Base-by-base conservation (phyloP, 2,329 filamentous ascomycete genomes). In the Aspergillus jensenii region DNA sequence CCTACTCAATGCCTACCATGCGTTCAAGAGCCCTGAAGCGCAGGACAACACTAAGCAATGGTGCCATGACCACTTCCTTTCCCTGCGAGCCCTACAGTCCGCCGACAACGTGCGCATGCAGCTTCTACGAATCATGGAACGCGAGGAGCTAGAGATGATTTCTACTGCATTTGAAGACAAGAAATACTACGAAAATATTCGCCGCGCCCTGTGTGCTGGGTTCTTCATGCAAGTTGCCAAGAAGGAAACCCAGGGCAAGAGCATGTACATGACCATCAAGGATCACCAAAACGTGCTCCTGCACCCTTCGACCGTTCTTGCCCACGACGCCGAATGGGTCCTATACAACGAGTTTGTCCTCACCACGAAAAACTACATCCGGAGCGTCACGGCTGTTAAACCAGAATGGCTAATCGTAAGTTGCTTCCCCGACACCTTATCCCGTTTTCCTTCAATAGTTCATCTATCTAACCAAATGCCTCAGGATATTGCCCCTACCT, bases 201-300 rank as follows among this genome's bases (percentile, higher is more conserved):
- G 93, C 45, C 88, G 92, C 39, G 93, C 95, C 8, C 84, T 99
- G 14, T 89, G 97, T 12, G 85, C 93, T 1, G 95, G 96, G 35
- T 99, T 99, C 83, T 99, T 99, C 83, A 99, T 99, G 95, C 95
- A 99, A 75, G 91, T 98, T 21, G 96, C 95, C 59, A 97, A 96
- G 86, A 91, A 90, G 72, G 92, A 98, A 71, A 86, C 85, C 52
- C 88, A 85, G 31, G 90, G 90, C 71, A 98, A 98, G 82, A 77
- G 65, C 60, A 86, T 90, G 43, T 99, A 99, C 78, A 87, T 88
- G 62, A 99, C 95, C 1, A 89, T 99, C 74, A 99, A 98, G 81
- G 96, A 99, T 57, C 90, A 97, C 69, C 93, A 98, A 78, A 89
- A 86, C 47, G 95, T 99, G 46, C 82, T 97, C 67, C 84, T 99